Evolutionary conservation across 2,329 filamentous ascomycete species (phyloP).

Genomic region (Penicillium oxalicum): DNA sequence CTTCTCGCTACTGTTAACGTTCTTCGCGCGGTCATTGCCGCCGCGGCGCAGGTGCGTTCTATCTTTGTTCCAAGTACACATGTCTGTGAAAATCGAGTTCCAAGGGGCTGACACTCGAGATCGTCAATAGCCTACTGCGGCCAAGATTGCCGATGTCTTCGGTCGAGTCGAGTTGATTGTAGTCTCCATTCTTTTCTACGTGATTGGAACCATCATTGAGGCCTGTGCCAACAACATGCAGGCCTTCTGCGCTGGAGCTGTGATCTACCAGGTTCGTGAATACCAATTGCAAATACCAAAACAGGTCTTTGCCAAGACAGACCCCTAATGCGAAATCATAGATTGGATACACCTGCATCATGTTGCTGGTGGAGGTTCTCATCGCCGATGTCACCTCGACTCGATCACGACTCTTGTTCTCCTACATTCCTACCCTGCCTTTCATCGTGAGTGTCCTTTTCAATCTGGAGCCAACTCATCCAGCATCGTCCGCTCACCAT

Average conservation of each 20-base stretch:
- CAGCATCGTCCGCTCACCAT: not conserved
- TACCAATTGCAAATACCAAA: no score
- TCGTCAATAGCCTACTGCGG: constrained; percentile 46
- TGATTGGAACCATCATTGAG: constrained; percentile 53
- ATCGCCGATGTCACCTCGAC: constrained; percentile 60
- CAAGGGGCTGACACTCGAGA: not conserved
- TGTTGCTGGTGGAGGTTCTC: constrained; percentile 59
- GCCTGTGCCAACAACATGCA: constrained; percentile 45
- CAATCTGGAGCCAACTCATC: not conserved
- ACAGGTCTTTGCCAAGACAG: no score
- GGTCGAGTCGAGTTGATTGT: constrained; percentile 55
- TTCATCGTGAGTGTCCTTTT: constrained; percentile 41
- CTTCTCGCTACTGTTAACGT: constrained; percentile 55
- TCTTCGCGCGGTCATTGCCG: constrained; percentile 54
- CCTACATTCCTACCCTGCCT: constrained; percentile 56
- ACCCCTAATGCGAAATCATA: constrained; percentile 1
- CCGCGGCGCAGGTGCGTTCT: constrained; percentile 45
- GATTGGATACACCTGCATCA: constrained; percentile 58
- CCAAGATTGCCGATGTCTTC: constrained; percentile 59
- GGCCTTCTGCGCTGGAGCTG: constrained; percentile 52
- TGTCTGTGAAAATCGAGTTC: no score
- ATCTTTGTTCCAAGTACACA: no score
- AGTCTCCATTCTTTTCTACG: constrained; percentile 53
- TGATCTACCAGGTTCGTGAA: constrained; percentile 48
- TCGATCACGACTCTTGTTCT: constrained; percentile 58